Evolutionary conservation across 306 rosid species (phyloP), one percentile per base, ranked within the genome.

Genomic region (Urtica urens): DNA sequence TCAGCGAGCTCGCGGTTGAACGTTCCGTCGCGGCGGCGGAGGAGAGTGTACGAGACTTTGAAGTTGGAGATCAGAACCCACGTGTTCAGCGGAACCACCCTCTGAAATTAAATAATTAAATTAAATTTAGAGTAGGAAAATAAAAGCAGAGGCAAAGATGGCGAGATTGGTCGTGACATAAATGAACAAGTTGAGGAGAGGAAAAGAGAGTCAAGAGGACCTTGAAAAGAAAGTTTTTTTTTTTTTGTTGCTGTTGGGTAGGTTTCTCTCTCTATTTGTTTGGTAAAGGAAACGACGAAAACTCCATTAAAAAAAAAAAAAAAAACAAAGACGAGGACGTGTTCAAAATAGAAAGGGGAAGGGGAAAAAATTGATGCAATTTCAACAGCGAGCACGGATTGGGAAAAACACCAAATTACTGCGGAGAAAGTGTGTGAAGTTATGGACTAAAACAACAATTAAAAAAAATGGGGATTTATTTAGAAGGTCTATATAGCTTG

Each of bases 11-110:
- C 90, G 2, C 96, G 65, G 58, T 86, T 86, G 74, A 86, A 79
- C 0, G 96, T 86, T 35, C 96, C 96, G 47, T 86, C 96, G 0
- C 94, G 63, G 1, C 96, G 90, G 49, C 96, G 84, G 24, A 82
- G 83, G 10, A 82, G 81, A 72, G 79, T 82, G 73, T 86, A 86
- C 38, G 94, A 81, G 3, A 86, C 73, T 80, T 86, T 86, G 83
- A 86, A 86, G 65, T 86, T 82, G 60, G 96, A 86, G 70, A 86
- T 86, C 28, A 86, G 94, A 1, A 82, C 90, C 96, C 96, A 86
- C 18, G 96, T 86, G 66, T 82, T 86, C 29, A 86, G 83, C 3
- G 96, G 96, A 55, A 86, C 96, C 34, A 86, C 90, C 38, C 70
- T 86, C 96, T 86, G 34, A 49, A n/a, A n/a, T n/a, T n/a, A n/a